Evolutionary conservation across 345 rosid species (phyloP).

Genomic region (Lenwebbia sp.): DNA sequence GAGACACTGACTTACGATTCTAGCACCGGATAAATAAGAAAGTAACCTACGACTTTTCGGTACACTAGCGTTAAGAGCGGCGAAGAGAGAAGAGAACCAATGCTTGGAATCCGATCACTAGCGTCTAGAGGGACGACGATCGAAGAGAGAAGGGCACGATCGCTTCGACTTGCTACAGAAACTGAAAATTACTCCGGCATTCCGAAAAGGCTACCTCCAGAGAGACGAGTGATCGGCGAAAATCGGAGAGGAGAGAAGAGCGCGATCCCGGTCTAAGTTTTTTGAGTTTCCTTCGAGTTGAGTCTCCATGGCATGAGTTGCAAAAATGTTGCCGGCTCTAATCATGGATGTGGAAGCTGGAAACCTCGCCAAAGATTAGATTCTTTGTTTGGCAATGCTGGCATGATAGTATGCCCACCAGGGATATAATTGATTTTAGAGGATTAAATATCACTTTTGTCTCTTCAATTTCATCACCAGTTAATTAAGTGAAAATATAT

Average conservation of each 20-base stretch:
- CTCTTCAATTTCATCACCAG: neutral
- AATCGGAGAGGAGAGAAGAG: neutral
- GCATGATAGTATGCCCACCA: neutral
- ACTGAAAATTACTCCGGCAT: neutral
- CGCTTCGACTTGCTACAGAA: fast-evolving
- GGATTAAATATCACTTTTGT: neutral
- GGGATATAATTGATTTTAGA: neutral
- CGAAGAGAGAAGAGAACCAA: neutral
- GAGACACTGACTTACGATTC: neutral
- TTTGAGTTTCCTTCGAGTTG: neutral
- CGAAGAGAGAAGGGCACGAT: neutral
- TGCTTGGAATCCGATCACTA: neutral
- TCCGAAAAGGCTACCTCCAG: neutral
- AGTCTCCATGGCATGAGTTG: no score
- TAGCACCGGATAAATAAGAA: neutral
- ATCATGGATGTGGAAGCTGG: no score
- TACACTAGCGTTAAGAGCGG: neutral
- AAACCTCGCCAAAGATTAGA: neutral
- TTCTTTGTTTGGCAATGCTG: neutral
- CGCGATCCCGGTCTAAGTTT: neutral
- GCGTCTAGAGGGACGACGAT: neutral
- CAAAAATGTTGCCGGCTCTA: no score
- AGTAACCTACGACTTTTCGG: neutral
- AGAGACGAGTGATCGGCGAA: neutral
- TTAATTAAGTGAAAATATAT: neutral